These are phyloP conservation scores for Leucocoprinus leucothites DNA, from an alignment of 768 basidiomycete species.

Conservation along the genomic window DNA sequence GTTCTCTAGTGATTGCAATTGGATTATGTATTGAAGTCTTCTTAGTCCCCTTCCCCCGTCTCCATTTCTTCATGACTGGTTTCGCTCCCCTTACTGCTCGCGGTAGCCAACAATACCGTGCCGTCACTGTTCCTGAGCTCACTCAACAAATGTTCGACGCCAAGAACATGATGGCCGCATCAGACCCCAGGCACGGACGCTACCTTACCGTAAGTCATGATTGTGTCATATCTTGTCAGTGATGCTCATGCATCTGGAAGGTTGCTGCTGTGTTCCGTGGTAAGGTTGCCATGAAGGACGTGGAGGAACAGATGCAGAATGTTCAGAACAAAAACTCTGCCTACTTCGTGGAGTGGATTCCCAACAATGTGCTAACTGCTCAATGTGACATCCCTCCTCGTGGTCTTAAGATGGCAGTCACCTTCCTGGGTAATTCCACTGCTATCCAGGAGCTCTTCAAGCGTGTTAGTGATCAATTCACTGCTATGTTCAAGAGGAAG, in stretches of 20 bases:
- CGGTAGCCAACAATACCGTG: slow-evolving; percentile 93
- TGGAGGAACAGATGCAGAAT: slow-evolving; percentile 98
- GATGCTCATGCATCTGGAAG: slow-evolving; percentile 25
- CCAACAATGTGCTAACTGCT: slow-evolving; percentile 97
- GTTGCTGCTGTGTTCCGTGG: slow-evolving; percentile 98
- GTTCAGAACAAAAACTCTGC: slow-evolving; percentile 97
- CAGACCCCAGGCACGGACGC: slow-evolving; percentile 93
- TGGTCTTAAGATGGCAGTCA: slow-evolving; percentile 94
- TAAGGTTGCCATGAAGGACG: slow-evolving; percentile 99
- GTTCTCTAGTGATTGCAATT: slow-evolving; percentile 21
- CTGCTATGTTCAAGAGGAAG: slow-evolving; percentile 99
- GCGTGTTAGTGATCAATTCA: slow-evolving; percentile 98
- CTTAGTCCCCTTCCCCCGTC: slow-evolving; percentile 94
- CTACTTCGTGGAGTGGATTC: slow-evolving; percentile 99
- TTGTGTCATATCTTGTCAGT: not conserved
- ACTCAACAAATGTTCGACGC: slow-evolving; percentile 99
- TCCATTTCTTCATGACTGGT: slow-evolving; percentile 99
- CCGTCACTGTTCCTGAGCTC: slow-evolving; percentile 95
- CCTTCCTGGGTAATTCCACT: slow-evolving; percentile 97
- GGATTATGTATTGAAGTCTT: not conserved
- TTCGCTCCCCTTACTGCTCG: slow-evolving; percentile 94
- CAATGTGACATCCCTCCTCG: slow-evolving; percentile 98
- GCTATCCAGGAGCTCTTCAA: slow-evolving; percentile 98
- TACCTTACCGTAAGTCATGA: slow-evolving; percentile 79
- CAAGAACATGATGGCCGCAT: slow-evolving; percentile 99